Conservation (phyloP, 2,329 filamentous ascomycete species). For the Didymella sp. region DNA sequence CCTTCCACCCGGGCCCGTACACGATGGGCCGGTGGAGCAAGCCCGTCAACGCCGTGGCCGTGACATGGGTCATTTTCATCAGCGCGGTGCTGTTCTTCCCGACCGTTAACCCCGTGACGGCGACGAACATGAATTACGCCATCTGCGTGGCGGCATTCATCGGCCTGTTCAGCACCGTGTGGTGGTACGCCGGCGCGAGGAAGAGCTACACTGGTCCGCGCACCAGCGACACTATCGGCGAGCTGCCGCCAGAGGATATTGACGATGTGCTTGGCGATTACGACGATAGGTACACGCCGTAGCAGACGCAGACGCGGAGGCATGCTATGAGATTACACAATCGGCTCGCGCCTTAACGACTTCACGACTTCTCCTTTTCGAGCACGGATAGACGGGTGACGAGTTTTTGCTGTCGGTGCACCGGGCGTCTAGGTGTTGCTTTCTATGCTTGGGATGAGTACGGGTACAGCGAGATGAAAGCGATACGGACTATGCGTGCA, state of each 20-base stretch:
- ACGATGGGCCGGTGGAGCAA: slow-evolving; percentile 64
- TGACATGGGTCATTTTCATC: slow-evolving; percentile 69
- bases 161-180: slow-evolving; percentile 54
- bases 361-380: background rate
- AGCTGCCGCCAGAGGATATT: slow-evolving; percentile 52
- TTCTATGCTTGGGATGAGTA: no score
- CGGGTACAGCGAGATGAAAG: background rate
- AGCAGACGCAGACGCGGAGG: background rate
- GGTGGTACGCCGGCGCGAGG: slow-evolving; percentile 54
- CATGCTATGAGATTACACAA: background rate
- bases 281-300: slow-evolving; percentile 33
- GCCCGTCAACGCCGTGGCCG: slow-evolving; percentile 62
- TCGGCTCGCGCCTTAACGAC: background rate
- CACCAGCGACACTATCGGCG: slow-evolving; percentile 60
- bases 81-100: slow-evolving; percentile 65
- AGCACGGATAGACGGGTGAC: background rate
- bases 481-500: background rate
- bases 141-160: slow-evolving; percentile 58
- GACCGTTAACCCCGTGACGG: slow-evolving; percentile 52
- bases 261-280: slow-evolving; percentile 49
- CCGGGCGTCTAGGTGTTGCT: background rate
- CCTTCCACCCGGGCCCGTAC: slow-evolving; percentile 65
- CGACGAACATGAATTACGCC: slow-evolving; percentile 58
- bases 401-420: background rate
- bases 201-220: slow-evolving; percentile 65